phyloP scores from a whole-genome alignment of 2,329 filamentous ascomycete genomes.

The Epichloe glyceriae region DNA sequence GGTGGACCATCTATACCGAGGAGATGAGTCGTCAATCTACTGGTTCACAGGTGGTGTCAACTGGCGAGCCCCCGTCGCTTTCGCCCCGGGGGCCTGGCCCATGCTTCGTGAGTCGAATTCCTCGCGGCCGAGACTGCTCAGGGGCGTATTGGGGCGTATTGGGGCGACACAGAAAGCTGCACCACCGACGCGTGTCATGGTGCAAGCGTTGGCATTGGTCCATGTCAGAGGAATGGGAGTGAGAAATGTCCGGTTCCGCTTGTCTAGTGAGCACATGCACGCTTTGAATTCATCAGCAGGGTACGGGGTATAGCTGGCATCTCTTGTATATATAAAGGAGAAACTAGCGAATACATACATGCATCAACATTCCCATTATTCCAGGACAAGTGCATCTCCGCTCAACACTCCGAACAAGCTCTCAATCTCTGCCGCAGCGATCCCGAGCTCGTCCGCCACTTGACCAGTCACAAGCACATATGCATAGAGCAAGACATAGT shows the following conservation, averaged over 20 bases:
- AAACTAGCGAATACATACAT: too few relatives aligned
- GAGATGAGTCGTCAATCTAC: conserved; percentile 21
- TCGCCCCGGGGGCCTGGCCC: conserved; percentile 19
- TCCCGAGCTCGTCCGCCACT: conserved; percentile 45
- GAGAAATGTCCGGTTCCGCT: background rate
- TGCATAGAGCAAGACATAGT: conserved; percentile 87
- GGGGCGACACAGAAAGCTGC: background rate
- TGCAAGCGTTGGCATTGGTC: background rate
- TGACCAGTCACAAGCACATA: conserved; percentile 57
- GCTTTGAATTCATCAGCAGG: background rate
- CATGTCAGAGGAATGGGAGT: background rate
- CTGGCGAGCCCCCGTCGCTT: conserved; percentile 22
- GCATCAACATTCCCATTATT: background rate
- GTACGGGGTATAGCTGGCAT: too few relatives aligned
- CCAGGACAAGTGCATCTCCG: conserved; percentile 8
- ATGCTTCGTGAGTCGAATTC: conserved; percentile 7
- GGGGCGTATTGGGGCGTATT: background rate
- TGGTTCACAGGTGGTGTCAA: conserved; percentile 24
- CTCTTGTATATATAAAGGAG: too few relatives aligned
- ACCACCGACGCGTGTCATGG: background rate
- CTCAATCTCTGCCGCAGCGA: conserved; percentile 44
- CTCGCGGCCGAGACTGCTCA: background rate
- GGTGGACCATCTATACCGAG: conserved; percentile 23
- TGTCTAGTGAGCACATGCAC: background rate
- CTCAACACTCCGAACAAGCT: conserved; percentile 42